Base-by-base conservation (phyloP, 257 asterid genomes). In the Capsicum baccatum region DNA sequence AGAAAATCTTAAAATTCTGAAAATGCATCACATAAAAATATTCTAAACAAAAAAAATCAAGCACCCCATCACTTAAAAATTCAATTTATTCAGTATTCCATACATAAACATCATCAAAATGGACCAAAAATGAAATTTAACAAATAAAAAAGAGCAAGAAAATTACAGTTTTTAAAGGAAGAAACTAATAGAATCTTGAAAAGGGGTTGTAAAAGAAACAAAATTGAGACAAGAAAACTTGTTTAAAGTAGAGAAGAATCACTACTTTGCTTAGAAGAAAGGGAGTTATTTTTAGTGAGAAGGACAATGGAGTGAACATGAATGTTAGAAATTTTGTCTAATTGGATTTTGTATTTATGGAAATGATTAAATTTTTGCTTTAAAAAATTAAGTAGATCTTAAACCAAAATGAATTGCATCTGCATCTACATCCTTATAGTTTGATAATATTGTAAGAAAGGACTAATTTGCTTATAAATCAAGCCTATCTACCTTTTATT, bases 181-280 rank as follows among this genome's bases (percentile, higher is more conserved):
- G 52, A 39, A 68, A 68, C 3, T 37, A 52, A 68, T 19, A 68
- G 78, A 68, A 39, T 39, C 54, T 16, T 16, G 54, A 39, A 68
- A 68, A 50, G 21, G 81, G 60, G 62, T 76, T 21, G 71, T 52
- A 26, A 47, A 26, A 14, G 48, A 76, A 54, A 15, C 83, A 83
- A 74, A 74, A 11, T 74, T 74, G 62, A 14, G 42, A 19, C 2
- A 83, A 69, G 67, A 67, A 88, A 9, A 80, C 50, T 80, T 79
- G 85, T 59, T 84, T 83, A n/a, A 71, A 26, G 52, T 82, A 55
- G 56, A 84, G 17, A 84, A 81, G 88, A 90, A 88, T 87, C 84
- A 55, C 83, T 90, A 86, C 85, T 85, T 91, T 89, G 92, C 90
- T 93, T 90, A 70, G 83, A 87, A 89, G 88, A 86, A 76, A 21